Evolutionary conservation across 2,329 filamentous ascomycete species (phyloP), one percentile per base, ranked within the genome.

Genomic region (Xylariales sp.): DNA sequence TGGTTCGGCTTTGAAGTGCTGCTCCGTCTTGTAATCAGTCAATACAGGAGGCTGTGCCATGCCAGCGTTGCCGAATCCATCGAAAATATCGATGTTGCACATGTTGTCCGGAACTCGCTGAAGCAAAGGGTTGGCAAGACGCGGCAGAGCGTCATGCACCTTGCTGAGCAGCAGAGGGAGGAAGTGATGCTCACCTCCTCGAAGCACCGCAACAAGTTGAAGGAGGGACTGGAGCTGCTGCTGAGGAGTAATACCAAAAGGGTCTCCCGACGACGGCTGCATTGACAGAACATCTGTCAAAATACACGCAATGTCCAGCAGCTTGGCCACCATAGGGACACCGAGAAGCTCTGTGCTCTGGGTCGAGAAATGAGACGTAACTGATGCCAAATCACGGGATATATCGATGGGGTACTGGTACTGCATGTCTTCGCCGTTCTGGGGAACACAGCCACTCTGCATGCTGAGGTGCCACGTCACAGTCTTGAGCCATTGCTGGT

Each of bases 141-240:
- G 71, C 6, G 84, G 84, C 3, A 90, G 65, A 3, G 84, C 73
- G 31, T 91, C 84, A 46, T 82, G 74, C 28, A 91, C 76, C 65
- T 91, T 93, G 58, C 76, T 77, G 42, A 93, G 65, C 1, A 95
- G 72, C 1, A 94, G 71, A 3, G 87, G 87, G 11, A 91, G 69
- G 57, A 88, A 93, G 38, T 84, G 82, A 47, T 84, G 76, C 43
- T 90, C 76, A 5, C 86, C 86, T 43, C 79, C 82, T n/a, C 86
- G 84, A 14, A 93, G 73, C 7, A 79, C 70, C 2, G 82, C 80
- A 3, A 89, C 70, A 7, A 88, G 72, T 44, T 76, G 78, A 29
- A 86, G 66, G 21, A 90, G 73, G 44, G 84, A 76, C 46, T 79
- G 79, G 4, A 94, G 76, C 55, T 88, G 82, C 53, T 91, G 85